Evolutionary conservation across 441 rosid species (phyloP), one percentile per base, ranked within the genome.

Genomic region (Biscutella auriculata): DNA sequence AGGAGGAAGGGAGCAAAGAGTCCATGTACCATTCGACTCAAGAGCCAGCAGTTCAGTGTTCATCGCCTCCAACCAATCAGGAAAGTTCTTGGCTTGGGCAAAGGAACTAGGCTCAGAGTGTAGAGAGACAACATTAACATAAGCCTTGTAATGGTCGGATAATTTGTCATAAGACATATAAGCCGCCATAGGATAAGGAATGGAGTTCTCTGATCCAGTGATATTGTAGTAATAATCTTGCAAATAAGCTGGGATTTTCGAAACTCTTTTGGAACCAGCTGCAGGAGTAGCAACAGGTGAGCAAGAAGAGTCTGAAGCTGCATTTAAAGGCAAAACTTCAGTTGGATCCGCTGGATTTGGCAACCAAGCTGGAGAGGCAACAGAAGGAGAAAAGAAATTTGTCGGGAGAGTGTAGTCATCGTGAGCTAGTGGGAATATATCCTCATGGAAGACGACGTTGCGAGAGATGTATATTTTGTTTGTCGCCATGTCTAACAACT

Each of bases 201-300:
- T 11, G 3, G 23, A 19, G 4, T 4, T 19, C 2, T 11, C 28
- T 0, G 9, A 2, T 0, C 1, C 2, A 0, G 13, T 3, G 9
- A 43, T 3, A 10, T 43, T 21, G 2, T 28, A 43, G 0, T 5
- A 43, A 1, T 43, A 43, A 0, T 43, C 48, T 11, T 43, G 9
- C 13, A 43, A 21, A 6, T 21, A 11, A 0, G 29, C 29, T 7
- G 33, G 33, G 0, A 8, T 9, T 8, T 29, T 29, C 4, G 23
- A 19, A 19, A n/a, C n/a, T 6, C 1, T 1, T 3, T 6, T 28
- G 30, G 1, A 1, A 2, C 30, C 30, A 28, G 1, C 7, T 28
- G 30, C 1, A 28, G 30, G 30, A 28, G 30, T 3, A 6, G 8
- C 8, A 8, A 28, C 30, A 28, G 1, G n/a, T n/a, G n/a, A n/a